Base-by-base conservation (phyloP, 2,329 filamentous ascomycete genomes). In the Trichoderma asperellum region DNA sequence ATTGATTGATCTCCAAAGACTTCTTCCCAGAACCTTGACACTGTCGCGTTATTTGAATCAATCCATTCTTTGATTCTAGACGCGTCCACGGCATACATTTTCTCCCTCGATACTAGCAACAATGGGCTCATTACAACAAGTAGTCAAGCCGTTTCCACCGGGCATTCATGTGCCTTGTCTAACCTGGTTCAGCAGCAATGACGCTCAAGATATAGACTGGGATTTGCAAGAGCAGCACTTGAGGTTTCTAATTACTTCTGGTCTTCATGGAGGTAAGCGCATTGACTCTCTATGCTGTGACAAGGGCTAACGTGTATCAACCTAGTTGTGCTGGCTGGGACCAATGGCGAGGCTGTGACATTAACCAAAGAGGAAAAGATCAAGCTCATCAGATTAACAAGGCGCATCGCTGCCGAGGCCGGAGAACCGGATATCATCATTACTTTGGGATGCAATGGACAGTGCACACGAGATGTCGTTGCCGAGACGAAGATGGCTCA, bases 271-370 rank as follows among this genome's bases (percentile, higher is more conserved):
- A 8, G 79, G 82, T 83, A 74, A 56, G 70, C 53, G 71, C 55
- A 29, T 37, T 43, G 10, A 5, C 14, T 47, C 55, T 69, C 67
- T 24, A 60, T 73, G 1, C n/a, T 8, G 14, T 16, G 29, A 35
- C 5, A 10, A n/a, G 12, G 21, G 29, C 69, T 76, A 75, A 72
- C 69, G 47, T 3, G 10, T 2, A 18, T 18, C 11, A 16, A 34
- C n/a, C 35, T 61, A 77, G 79, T 93, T 70, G 88, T 91, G 57
- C 88, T 89, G 53, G 89, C 91, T 75, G 91, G 91, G 62, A 91
- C 89, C 72, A 93, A 92, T 74, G 91, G 91, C 73, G 91, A 93
- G 79, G 89, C 91, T 10, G 89, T 92, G 3, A 90, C 92, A 70
- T 83, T 93, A 5, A 87, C 87, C 55, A 83, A 86, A 69, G 83